These are phyloP conservation scores for Exophiala calicioides DNA, from an alignment of 2,329 filamentous ascomycete species.

Conservation along the genomic window DNA sequence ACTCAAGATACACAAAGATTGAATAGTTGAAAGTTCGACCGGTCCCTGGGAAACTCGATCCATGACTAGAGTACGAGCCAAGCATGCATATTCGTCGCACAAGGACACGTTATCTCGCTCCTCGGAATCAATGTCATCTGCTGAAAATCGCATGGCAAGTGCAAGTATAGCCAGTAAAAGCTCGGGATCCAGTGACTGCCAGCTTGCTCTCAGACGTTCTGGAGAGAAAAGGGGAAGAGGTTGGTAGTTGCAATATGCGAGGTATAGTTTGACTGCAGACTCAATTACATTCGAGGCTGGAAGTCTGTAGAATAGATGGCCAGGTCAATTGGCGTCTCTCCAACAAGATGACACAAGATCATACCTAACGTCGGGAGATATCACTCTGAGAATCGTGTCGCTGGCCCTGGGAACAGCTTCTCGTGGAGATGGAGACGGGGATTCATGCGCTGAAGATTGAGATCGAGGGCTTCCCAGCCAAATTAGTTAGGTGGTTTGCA, in stretches of 20 bases:
- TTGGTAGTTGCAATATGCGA: slow-evolving; percentile 38
- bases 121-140: not conserved
- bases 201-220: slow-evolving; percentile 21
- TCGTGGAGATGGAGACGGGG: not conserved
- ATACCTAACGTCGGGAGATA: not conserved
- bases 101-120: not conserved
- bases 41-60: slow-evolving; percentile 41
- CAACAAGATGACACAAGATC: not conserved
- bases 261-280: slow-evolving; percentile 32
- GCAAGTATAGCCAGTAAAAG: slow-evolving; percentile 36
- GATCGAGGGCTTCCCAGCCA: slow-evolving; percentile 3
- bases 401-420: not conserved
- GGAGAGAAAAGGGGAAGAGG: slow-evolving; percentile 36
- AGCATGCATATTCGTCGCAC: not conserved
- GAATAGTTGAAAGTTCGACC: slow-evolving; percentile 46
- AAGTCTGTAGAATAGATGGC: slow-evolving; percentile 6
- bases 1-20: slow-evolving; percentile 44
- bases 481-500: not conserved
- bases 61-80: slow-evolving; percentile 40
- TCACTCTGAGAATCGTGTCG: not conserved
- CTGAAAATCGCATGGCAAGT: slow-evolving; percentile 35
- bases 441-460: not conserved
- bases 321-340: not conserved
- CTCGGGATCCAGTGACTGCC: slow-evolving; percentile 32
- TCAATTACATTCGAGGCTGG: slow-evolving; percentile 8